These are phyloP conservation scores for Podila clonocystis DNA, from an alignment of 192 early-diverging fungal genomes.

Conservation along the genomic window DNA sequence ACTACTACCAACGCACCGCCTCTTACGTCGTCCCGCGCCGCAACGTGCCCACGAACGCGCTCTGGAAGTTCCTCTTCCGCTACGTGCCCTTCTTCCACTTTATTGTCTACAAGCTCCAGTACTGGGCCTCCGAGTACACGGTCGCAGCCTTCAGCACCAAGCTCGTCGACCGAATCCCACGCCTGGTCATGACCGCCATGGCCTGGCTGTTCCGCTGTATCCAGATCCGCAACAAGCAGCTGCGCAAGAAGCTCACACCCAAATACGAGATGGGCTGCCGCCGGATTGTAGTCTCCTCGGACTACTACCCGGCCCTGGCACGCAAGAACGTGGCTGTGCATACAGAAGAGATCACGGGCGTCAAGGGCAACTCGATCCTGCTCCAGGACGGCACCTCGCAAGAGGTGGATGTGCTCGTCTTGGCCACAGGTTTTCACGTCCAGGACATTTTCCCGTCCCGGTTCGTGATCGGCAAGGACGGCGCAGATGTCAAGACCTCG, in stretches of 20 bases:
- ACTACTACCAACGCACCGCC: conserved; percentile 61
- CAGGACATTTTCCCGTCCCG: conserved; percentile 37
- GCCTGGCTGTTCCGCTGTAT: conserved; percentile 23
- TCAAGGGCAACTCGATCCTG: conserved; percentile 42
- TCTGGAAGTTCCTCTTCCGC: conserved; percentile 52
- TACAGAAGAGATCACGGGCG: conserved; percentile 23
- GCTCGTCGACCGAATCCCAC: conserved; percentile 21
- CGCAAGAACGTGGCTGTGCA: conserved; percentile 38
- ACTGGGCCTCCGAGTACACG: conserved; percentile 37
- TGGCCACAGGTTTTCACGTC: conserved; percentile 64
- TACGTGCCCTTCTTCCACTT: conserved; percentile 57
- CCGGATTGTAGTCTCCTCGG: conserved; percentile 37
- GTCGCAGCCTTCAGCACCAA: conserved; percentile 42
- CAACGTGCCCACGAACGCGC: conserved; percentile 30
- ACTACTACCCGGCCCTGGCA: conserved; percentile 49
- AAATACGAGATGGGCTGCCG: conserved; percentile 59
- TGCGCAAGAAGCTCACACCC: conserved; percentile 54
- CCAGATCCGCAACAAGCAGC: conserved; percentile 32
- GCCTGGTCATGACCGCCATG: conserved; percentile 12
- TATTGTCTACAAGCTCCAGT: conserved; percentile 38
- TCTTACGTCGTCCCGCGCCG: conserved; percentile 53
- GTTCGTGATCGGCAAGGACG: conserved; percentile 48
- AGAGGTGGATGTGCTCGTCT: conserved; percentile 57
- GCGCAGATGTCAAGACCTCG: conserved; percentile 24
- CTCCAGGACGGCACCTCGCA: conserved; percentile 39